phyloP scores from a whole-genome alignment of 2,329 filamentous ascomycete species.

The Epichloe coenophiala region DNA sequence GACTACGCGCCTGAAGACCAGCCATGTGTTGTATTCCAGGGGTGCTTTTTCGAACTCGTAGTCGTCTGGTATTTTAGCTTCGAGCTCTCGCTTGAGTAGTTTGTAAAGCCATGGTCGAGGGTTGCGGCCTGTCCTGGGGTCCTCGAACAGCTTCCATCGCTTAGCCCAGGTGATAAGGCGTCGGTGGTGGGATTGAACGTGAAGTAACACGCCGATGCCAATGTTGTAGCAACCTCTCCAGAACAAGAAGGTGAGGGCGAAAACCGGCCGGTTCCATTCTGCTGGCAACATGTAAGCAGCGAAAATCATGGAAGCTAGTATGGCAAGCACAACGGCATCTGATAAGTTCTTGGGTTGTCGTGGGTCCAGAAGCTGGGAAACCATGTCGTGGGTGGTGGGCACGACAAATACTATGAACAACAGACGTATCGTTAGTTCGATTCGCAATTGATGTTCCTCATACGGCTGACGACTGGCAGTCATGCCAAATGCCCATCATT shows the following conservation, averaged over 20 bases:
- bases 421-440: conserved; percentile 6
- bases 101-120: conserved; percentile 71
- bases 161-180: conserved; percentile 78
- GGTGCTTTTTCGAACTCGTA: conserved; percentile 89
- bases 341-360: conserved; percentile 91
- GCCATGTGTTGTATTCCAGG: conserved; percentile 98
- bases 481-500: background rate
- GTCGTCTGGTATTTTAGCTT: conserved; percentile 86
- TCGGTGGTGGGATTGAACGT: conserved; percentile 80
- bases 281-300: conserved; percentile 61
- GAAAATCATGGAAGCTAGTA: conserved; percentile 63
- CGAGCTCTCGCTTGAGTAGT: conserved; percentile 76
- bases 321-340: conserved; percentile 64
- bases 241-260: conserved; percentile 75
- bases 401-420: conserved; percentile 69
- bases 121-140: conserved; percentile 68
- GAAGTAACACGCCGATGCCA: conserved; percentile 81
- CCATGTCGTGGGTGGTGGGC: conserved; percentile 96
- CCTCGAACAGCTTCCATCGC: conserved; percentile 74
- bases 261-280: conserved; percentile 57
- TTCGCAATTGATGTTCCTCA: background rate
- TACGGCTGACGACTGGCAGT: background rate
- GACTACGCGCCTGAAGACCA: conserved; percentile 87
- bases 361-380: conserved; percentile 89
- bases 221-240: conserved; percentile 90